Conservation (phyloP, 371 early-diverging fungal genomes). For the Batkoa obscura region DNA sequence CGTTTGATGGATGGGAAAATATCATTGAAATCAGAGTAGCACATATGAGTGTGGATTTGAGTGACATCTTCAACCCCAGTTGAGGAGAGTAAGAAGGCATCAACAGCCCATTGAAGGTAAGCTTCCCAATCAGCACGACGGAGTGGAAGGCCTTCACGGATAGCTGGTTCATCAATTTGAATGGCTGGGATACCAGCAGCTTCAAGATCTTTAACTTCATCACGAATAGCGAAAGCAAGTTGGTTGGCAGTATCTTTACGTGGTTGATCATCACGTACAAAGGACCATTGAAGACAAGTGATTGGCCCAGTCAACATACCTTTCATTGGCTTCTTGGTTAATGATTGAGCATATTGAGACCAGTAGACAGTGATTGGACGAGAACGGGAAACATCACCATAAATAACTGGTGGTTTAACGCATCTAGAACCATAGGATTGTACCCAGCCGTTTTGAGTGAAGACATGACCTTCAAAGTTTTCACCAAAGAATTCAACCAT, state of each 20-base stretch:
- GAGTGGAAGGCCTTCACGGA: constrained; percentile 93
- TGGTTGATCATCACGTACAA: constrained; percentile 91
- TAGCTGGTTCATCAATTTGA: constrained; percentile 96
- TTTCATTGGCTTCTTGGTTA: constrained; percentile 81
- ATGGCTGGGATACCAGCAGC: constrained; percentile 78
- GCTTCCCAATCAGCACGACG: constrained; percentile 49
- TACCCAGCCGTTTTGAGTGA: constrained; percentile 91
- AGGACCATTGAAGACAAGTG: constrained; percentile 91
- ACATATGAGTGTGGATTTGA: constrained; percentile 93
- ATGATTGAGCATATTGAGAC: constrained; percentile 65
- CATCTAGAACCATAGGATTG: constrained; percentile 93
- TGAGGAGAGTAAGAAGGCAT: constrained; percentile 78
- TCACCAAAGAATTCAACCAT: constrained; percentile 84
- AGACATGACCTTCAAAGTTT: constrained; percentile 71
- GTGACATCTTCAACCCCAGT: constrained; percentile 71
- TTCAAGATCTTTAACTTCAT: constrained; percentile 88
- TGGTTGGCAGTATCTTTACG: constrained; percentile 66
- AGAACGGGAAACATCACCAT: constrained; percentile 81
- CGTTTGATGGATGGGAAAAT: constrained; percentile 80
- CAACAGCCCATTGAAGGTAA: constrained; percentile 90
- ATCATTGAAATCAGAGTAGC: constrained; percentile 96
- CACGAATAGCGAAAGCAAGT: constrained; percentile 86
- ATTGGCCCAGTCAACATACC: constrained; percentile 92
- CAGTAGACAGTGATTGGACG: constrained; percentile 78
- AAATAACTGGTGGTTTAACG: constrained; percentile 79